phyloP scores from a whole-genome alignment of 1,284 basidiomycete species.

The Spongispora temasekensis region DNA sequence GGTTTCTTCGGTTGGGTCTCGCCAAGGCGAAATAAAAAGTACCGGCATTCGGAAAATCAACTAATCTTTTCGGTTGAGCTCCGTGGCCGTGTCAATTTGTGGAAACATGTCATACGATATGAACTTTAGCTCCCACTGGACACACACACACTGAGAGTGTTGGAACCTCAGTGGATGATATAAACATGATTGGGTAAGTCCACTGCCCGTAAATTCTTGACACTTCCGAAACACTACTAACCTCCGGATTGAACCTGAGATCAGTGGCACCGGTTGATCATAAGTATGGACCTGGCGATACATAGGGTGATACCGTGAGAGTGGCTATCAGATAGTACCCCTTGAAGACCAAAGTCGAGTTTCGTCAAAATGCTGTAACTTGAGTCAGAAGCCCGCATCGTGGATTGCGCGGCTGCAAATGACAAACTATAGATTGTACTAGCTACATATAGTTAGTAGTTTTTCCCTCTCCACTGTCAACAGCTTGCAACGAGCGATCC shows the following conservation, averaged over 20 bases:
- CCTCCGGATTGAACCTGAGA: no score
- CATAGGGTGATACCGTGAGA: slow-evolving; percentile 7
- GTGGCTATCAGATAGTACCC: background rate
- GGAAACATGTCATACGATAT: background rate
- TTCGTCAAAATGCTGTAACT: background rate
- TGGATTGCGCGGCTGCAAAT: background rate
- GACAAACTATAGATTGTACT: background rate
- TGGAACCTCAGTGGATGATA: no score
- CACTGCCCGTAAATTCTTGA: no score
- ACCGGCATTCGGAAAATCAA: no score
- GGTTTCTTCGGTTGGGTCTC: background rate
- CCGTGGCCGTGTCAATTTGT: background rate
- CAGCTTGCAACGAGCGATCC: no score
- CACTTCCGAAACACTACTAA: no score
- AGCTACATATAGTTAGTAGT: background rate
- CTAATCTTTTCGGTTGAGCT: background rate
- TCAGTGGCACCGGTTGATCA: no score
- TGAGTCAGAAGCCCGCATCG: background rate
- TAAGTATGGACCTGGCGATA: no score
- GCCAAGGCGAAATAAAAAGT: background rate
- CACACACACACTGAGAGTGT: no score
- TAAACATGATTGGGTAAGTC: no score
- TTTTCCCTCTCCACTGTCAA: background rate
- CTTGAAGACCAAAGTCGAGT: background rate
- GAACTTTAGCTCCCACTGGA: no score